Evolutionary conservation across 768 basidiomycete species (phyloP).

Genomic region (Dacryopinax primogenitus): DNA sequence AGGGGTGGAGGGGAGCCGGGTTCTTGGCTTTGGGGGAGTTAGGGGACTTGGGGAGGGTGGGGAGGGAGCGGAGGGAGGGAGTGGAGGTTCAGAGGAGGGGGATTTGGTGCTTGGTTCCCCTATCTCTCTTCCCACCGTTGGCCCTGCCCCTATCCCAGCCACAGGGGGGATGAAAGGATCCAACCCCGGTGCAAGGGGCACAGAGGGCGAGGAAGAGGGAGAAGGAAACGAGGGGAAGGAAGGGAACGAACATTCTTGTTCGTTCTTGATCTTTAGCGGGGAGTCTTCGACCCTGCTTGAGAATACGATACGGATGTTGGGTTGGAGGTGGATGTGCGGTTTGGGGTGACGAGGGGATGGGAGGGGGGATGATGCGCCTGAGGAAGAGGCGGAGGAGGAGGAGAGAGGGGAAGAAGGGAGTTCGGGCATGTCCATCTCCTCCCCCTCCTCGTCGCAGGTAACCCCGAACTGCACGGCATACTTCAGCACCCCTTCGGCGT

Average conservation of each 20-base stretch:
- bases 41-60: neutral
- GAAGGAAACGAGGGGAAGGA: neutral
- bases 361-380: neutral
- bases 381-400: neutral
- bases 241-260: neutral
- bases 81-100: neutral
- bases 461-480: conserved; percentile 1
- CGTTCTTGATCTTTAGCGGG: neutral
- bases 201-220: neutral
- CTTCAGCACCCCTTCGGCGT: neutral
- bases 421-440: neutral
- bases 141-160: too few relatives aligned
- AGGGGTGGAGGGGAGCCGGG: neutral
- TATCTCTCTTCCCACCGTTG: too few relatives aligned
- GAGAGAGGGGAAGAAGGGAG: neutral
- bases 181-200: neutral
- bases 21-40: neutral
- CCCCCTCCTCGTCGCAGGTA: neutral
- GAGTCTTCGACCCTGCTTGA: neutral
- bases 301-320: neutral
- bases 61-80: neutral
- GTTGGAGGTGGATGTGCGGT: neutral
- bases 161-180: too few relatives aligned
- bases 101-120: too few relatives aligned
- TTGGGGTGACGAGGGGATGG: neutral